These are phyloP conservation scores for Leccinum fallax DNA, from an alignment of 1,284 basidiomycete species.

Conservation along the genomic window DNA sequence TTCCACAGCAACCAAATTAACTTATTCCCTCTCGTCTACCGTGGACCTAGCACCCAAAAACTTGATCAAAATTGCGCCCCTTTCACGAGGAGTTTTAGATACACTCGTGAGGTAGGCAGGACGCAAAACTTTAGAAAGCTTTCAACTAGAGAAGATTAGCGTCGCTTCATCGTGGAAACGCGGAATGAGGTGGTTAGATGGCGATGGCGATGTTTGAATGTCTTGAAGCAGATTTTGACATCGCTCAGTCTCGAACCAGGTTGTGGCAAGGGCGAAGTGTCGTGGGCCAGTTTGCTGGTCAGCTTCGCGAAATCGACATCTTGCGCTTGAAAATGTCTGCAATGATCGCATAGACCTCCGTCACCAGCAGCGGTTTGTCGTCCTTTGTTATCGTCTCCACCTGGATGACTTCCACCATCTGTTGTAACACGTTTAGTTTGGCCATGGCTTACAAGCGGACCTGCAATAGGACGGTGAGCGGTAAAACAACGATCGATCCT, in stretches of 20 bases:
- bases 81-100: too few species aligned
- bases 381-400: conserved; percentile 31
- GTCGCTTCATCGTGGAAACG: conserved; percentile 13
- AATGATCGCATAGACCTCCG: conserved; percentile 33
- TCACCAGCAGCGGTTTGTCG: conserved; percentile 22
- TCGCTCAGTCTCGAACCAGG: too few species aligned
- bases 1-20: too few species aligned
- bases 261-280: conserved; percentile 8
- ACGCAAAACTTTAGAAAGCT: conserved; percentile 12
- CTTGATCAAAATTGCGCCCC: conserved; percentile 5
- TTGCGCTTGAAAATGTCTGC: conserved; percentile 4
- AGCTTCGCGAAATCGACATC: conserved; percentile 33
- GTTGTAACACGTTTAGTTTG: conserved; percentile 33
- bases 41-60: conserved; percentile 8
- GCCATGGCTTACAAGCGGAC: conserved; percentile 32
- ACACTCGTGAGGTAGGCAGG: not conserved
- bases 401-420: conserved; percentile 38
- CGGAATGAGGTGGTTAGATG: conserved; percentile 8
- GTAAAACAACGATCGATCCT: not conserved
- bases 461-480: conserved; percentile 16
- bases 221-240: too few species aligned
- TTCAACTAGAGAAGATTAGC: conserved; percentile 12
- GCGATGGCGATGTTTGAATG: not conserved
- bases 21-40: not conserved
- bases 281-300: conserved; percentile 23